Conservation (phyloP, 768 basidiomycete genomes). For the Baorangia bicolor region DNA sequence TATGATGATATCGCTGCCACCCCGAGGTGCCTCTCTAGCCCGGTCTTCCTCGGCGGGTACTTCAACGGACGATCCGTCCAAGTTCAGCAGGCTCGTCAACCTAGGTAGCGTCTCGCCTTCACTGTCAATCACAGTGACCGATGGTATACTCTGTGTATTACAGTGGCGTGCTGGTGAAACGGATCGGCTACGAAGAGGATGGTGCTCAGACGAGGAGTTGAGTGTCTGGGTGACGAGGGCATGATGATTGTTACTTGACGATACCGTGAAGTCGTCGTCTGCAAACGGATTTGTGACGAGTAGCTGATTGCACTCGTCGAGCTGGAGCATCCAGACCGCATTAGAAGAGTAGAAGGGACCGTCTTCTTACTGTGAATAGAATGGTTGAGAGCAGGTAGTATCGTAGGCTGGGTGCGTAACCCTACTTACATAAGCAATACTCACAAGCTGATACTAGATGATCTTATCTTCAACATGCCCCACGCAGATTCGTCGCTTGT, state of each 20-base stretch:
- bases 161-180: neutral
- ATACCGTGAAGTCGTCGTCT: neutral
- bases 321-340: constrained; percentile 29
- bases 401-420: neutral
- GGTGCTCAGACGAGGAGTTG: constrained; percentile 1
- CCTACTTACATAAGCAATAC: constrained; percentile 12
- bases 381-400: neutral
- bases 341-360: constrained; percentile 9
- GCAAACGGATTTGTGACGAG: constrained; percentile 20
- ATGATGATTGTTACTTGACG: neutral
- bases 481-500: constrained; percentile 81
- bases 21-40: neutral
- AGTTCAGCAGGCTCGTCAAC: neutral
- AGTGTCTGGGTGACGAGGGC: neutral
- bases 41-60: neutral
- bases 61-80: neutral
- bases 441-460: neutral
- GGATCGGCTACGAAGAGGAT: constrained; percentile 21
- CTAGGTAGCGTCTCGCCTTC: constrained; percentile 6
- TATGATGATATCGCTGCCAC: neutral
- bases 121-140: neutral
- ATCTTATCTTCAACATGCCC: constrained; percentile 48
- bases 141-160: neutral
- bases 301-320: constrained; percentile 24
- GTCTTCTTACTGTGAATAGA: neutral